Percentiles rank a stretch among this genome's conserved stretches.
These are phyloP conservation scores for Ganoderma boninense DNA, from an alignment of 1,284 basidiomycete genomes.

Conservation along the genomic window DNA sequence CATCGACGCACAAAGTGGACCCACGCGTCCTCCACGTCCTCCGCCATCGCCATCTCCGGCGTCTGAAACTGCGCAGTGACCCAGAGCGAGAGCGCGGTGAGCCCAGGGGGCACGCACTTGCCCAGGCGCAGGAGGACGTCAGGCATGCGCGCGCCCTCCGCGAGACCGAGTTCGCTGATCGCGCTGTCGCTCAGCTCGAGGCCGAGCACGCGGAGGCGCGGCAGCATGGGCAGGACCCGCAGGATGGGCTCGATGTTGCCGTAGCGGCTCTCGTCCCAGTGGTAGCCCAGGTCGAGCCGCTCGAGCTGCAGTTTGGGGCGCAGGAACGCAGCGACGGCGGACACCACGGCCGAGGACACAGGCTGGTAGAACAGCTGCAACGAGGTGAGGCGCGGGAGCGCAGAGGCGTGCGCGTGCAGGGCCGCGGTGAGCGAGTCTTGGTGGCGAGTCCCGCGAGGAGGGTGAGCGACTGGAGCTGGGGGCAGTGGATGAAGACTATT, in stretches of 20 bases:
- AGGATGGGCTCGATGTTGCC: not conserved
- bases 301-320: not conserved
- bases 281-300: not conserved
- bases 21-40: not conserved
- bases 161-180: not conserved
- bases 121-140: not conserved
- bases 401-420: not conserved
- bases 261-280: not conserved
- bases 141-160: not conserved
- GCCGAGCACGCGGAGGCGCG: not conserved
- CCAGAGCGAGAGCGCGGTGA: not conserved
- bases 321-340: not conserved
- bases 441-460: not conserved
- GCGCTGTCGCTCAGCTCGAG: not conserved
- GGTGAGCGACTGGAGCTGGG: not conserved
- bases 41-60: not conserved
- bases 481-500: not conserved
- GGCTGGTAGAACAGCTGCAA: not conserved
- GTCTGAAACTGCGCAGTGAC: not conserved
- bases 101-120: not conserved
- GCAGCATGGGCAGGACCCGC: not conserved
- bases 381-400: not conserved
- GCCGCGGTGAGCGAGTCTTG: not conserved
- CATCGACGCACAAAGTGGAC: not conserved
- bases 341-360: fast-evolving